Evolutionary conservation across 176 grass and related monocot genomes (phyloP).

Genomic region (Bromus sterilis): DNA sequence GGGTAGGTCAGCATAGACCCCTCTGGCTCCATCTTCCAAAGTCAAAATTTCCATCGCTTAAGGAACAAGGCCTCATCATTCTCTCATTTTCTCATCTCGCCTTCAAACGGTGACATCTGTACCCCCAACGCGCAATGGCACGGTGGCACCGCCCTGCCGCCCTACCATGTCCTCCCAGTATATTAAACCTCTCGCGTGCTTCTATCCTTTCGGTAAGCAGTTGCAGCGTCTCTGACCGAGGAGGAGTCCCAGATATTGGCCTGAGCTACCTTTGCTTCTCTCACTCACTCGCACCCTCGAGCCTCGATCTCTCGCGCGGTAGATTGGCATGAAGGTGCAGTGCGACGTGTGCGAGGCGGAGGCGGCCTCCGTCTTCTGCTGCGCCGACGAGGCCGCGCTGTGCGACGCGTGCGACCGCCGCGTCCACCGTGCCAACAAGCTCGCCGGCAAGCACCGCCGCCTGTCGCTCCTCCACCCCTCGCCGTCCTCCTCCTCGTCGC

Average conservation of each 20-base stretch:
- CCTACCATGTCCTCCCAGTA: constrained; percentile 11
- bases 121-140: neutral
- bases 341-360: constrained; percentile 65
- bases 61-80: neutral
- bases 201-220: neutral
- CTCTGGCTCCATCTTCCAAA: neutral
- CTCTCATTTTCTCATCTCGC: neutral
- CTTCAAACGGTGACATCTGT: neutral
- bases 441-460: constrained; percentile 68
- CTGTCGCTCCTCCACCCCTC: constrained; percentile 51
- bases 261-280: neutral
- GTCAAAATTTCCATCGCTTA: neutral
- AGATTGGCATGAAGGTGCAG: constrained; percentile 67
- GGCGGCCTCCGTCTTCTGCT: constrained; percentile 83
- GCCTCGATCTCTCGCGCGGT: neutral
- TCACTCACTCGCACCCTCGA: neutral
- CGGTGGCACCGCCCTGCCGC: neutral
- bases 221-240: neutral
- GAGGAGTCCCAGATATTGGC: neutral
- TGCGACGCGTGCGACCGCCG: constrained; percentile 63
- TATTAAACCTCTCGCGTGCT: constrained; percentile 15
- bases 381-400: constrained; percentile 80
- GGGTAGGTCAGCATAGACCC: neutral
- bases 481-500: neutral
- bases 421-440: constrained; percentile 69